These are phyloP conservation scores for Crithidia thermophila DNA, from an alignment of 208 protist species.

Conservation along the genomic window DNA sequence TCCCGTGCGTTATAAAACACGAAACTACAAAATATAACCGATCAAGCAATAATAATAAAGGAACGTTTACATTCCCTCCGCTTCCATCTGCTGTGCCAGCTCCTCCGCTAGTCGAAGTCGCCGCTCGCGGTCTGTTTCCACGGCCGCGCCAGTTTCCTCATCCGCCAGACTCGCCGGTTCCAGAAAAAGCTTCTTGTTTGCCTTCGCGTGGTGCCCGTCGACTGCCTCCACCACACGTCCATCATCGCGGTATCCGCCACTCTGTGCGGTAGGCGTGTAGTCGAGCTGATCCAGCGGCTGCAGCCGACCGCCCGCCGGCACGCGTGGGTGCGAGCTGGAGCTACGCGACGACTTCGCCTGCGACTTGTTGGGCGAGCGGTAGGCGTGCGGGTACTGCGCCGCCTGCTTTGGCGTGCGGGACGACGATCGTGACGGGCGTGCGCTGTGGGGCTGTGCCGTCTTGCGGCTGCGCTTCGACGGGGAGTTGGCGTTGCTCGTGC, in stretches of 20 bases:
- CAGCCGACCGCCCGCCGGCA: conserved; percentile 1
- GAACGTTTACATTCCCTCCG: conserved; percentile 1
- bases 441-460: not conserved
- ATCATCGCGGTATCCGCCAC: conserved; percentile 9
- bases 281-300: not conserved
- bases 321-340: not conserved
- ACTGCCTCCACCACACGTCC: not conserved
- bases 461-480: not conserved
- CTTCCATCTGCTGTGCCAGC: conserved; percentile 11
- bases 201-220: not conserved
- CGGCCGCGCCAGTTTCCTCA: not conserved
- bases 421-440: not conserved
- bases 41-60: not conserved
- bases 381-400: not conserved
- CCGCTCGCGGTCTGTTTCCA: conserved; percentile 10
- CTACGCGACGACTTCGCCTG: not conserved
- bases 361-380: not conserved
- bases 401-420: not conserved
- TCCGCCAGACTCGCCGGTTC: not conserved
- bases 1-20: no score
- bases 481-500: conserved; percentile 4
- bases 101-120: conserved; percentile 6
- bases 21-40: no score
- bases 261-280: not conserved
- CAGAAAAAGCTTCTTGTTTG: not conserved